Conservation (phyloP, 306 rosid species). For the Mucuna pruriens region DNA sequence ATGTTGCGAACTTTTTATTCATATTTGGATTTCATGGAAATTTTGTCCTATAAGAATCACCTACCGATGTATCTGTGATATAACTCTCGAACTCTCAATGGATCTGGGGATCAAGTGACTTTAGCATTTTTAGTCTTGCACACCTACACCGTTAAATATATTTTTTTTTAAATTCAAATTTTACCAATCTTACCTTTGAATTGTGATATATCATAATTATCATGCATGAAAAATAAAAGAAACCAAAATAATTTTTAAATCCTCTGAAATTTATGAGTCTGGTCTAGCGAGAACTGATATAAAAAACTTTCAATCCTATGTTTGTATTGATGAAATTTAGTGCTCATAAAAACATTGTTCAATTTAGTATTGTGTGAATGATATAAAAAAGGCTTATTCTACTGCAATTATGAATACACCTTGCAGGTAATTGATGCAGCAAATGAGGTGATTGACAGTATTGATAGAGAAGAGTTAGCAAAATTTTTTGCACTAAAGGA, state of each 20-base stretch:
- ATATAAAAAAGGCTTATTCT: no score
- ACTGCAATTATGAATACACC: conserved; percentile 10
- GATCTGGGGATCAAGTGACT: conserved; percentile 5
- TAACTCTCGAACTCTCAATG: neutral
- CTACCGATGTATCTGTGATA: neutral
- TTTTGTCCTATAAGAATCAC: neutral
- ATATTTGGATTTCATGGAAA: conserved; percentile 11
- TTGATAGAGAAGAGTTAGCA: conserved; percentile 80
- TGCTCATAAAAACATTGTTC: no score
- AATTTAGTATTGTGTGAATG: no score
- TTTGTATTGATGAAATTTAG: neutral
- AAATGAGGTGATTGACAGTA: conserved; percentile 73
- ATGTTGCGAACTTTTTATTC: neutral
- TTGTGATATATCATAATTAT: neutral
- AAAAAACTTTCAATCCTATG: neutral
- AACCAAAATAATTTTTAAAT: neutral
- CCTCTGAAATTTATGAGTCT: neutral
- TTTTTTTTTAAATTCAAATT: neutral
- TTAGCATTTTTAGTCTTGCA: no score
- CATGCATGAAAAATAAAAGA: neutral
- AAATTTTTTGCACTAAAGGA: conserved; percentile 61
- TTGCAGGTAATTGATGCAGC: conserved; percentile 85
- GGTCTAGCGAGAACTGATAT: neutral
- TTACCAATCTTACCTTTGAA: neutral
- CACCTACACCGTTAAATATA: neutral